Base-by-base conservation (phyloP, 2,329 filamentous ascomycete species). In the Alternaria infectoria region DNA sequence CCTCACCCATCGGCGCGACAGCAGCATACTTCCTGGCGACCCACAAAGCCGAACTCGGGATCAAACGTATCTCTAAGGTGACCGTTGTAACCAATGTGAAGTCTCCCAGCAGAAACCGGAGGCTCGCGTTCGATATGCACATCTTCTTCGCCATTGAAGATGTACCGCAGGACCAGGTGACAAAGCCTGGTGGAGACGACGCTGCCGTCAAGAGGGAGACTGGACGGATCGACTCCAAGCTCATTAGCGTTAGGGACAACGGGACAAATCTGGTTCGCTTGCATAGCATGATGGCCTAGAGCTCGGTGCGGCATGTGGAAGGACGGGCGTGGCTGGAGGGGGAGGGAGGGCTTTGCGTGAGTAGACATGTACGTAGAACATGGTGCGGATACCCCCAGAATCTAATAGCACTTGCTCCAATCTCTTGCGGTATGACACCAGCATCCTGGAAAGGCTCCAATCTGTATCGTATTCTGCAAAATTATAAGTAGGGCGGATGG, bases 1-100 rank as follows among this genome's bases (percentile, higher is more conserved):
- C 47, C 6, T 73, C 70, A 10, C 70, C 69, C 2, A 71, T 73
- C 19, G 69, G 70, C 7, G 66, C 64, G 7, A 69, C 65, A 0
- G 67, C 69, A 10, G 50, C 67, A 4, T 59, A 68, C 25, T 19
- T 73, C 25, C 62, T 71, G 15, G 50, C 61, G 2, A 55, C 54
- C 5, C 70, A 69, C 50, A 73, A 73, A 19, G 54, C 61, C 5
- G 66, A 67, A 25, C 65, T 71, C 2, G 68, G 69, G 5, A 62
- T 71, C 9, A 73, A 70, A 46, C 60, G 64, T 3, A 64, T 73
- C 17, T 59, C 57, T 3, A 62, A 58, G 12, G 54, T 70, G n/a
- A 66, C 44, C 4, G 46, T 69, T 9, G 43, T 73, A n/a, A 64
- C 21, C 8, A 61, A 66, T 12, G 55, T 51, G 7, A 11, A 2